Evolutionary conservation across 129 eudicot species (phyloP), one percentile per base, ranked within the genome.

Genomic region (Ambrosia artemisiifolia): DNA sequence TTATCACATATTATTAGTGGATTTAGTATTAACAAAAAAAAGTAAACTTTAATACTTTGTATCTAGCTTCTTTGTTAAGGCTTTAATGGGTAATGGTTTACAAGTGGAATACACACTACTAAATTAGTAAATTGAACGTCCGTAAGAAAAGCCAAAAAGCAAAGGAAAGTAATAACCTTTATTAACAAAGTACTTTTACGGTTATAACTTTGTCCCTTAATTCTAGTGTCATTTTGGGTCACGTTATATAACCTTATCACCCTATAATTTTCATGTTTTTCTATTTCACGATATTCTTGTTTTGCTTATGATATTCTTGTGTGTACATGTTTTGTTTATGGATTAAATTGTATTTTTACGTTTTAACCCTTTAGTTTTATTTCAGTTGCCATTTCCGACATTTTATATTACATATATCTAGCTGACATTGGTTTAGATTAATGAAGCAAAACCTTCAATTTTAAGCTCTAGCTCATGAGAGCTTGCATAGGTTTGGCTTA

Each of bases 191-290:
- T 46, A 53, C 43, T 57, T 30, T 13, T 40, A 40, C 57, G 11
- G 44, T 72, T 72, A 60, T 33, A 60, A 60, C 77, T 60, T 72
- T 60, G 9, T 60, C 44, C 28, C 68, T 30, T 2, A 54, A 72
- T 40, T 72, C 14, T 13, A 3, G 44, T 72, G 46, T 69, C 24
- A 35, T 69, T 33, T 69, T 53, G 46, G 18, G 11, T 66, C 54
- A 44, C 71, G 38, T 43, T 13, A 42, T 43, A 5, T 10, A 19
- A 5, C 36, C 6, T 48, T 10, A 16, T 72, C 34, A 43, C 63
- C 59, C 18, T 14, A 46, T 14, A 18, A 9, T 16, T n/a, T 60
- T 60, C 13, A 4, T 46, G 28, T 44, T 64, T 12, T 13, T 55
- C 8, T 19, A 12, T 5, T 5, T 33, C 78, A 73, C 40, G 62